Evolutionary conservation across 202 grass and related monocot genomes (phyloP).

Genomic region (Schoenoplectus triqueter): DNA sequence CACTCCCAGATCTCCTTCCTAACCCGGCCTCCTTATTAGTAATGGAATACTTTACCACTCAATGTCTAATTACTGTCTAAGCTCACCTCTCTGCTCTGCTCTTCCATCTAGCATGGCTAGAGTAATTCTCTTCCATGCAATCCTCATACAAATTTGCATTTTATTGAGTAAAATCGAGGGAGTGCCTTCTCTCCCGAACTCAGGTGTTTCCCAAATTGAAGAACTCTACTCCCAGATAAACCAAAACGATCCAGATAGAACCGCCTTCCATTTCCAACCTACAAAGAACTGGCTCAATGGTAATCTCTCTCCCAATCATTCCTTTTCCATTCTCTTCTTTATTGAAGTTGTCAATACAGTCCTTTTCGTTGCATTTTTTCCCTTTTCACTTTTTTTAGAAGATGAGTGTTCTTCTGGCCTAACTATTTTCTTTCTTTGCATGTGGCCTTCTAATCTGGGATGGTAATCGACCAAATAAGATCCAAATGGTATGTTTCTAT

Average conservation of each 20-base stretch:
- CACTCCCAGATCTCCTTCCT: not conserved
- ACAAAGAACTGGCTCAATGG: constrained; percentile 76
- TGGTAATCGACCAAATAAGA: constrained; percentile 40
- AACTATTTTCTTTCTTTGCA: constrained; percentile 26
- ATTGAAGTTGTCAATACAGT: too few relatives aligned
- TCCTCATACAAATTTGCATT: constrained; percentile 44
- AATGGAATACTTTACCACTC: not conserved
- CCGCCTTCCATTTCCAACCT: constrained; percentile 74
- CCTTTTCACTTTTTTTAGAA: constrained; percentile 4
- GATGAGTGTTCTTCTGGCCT: not conserved
- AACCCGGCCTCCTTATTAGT: too few relatives aligned
- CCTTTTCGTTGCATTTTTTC: not conserved
- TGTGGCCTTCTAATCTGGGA: not conserved
- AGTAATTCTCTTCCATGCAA: constrained; percentile 11
- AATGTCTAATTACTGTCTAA: not conserved
- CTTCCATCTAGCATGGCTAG: constrained; percentile 32
- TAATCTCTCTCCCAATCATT: constrained; percentile 13
- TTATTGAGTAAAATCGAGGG: not conserved
- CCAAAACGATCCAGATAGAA: constrained; percentile 36
- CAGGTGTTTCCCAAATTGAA: not conserved
- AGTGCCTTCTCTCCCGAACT: constrained; percentile 30
- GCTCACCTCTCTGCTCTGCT: not conserved
- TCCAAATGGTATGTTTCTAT: constrained; percentile 60
- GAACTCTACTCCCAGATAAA: not conserved
- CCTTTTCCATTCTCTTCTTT: not conserved